phyloP scores from a whole-genome alignment of 129 eudicot genomes.

The Sambucus nigra region DNA sequence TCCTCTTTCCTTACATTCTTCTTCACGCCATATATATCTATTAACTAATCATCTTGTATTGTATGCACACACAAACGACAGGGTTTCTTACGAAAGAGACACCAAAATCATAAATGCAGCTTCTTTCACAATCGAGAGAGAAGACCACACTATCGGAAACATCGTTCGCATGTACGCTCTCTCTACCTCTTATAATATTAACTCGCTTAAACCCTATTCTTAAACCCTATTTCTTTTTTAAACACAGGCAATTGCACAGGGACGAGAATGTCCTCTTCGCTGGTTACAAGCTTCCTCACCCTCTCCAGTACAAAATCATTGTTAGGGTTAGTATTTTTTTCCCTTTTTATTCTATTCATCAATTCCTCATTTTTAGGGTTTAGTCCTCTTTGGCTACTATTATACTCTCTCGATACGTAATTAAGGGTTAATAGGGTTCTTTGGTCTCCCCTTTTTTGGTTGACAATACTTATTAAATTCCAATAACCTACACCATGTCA shows the following conservation, averaged over 20 bases:
- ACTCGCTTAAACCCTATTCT: slow-evolving; percentile 9
- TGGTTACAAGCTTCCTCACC: slow-evolving; percentile 98
- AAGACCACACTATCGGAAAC: slow-evolving; percentile 93
- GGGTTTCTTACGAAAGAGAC: slow-evolving; percentile 96
- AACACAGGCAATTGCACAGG: slow-evolving; percentile 90
- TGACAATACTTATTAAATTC: too few relatives aligned
- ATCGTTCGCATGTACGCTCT: slow-evolving; percentile 65
- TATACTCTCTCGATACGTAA: too few relatives aligned
- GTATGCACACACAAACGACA: slow-evolving; percentile 3
- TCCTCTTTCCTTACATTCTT: background rate
- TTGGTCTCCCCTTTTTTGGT: too few relatives aligned
- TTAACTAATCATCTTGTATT: background rate
- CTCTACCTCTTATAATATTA: background rate
- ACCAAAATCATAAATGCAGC: slow-evolving; percentile 95
- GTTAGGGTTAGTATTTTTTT: slow-evolving; percentile 59
- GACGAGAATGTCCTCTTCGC: slow-evolving; percentile 84
- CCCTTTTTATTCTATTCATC: too few relatives aligned
- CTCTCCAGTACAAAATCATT: slow-evolving; percentile 90
- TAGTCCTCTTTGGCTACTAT: too few relatives aligned
- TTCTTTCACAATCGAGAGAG: slow-evolving; percentile 80
- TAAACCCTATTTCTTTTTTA: slow-evolving; percentile 12
- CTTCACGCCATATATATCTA: background rate
- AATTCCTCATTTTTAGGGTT: too few relatives aligned
- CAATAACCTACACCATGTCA: too few relatives aligned
- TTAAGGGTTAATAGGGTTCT: too few relatives aligned